These are phyloP conservation scores for Daldinia sp. DNA, from an alignment of 2,329 filamentous ascomycete genomes.

Conservation along the genomic window DNA sequence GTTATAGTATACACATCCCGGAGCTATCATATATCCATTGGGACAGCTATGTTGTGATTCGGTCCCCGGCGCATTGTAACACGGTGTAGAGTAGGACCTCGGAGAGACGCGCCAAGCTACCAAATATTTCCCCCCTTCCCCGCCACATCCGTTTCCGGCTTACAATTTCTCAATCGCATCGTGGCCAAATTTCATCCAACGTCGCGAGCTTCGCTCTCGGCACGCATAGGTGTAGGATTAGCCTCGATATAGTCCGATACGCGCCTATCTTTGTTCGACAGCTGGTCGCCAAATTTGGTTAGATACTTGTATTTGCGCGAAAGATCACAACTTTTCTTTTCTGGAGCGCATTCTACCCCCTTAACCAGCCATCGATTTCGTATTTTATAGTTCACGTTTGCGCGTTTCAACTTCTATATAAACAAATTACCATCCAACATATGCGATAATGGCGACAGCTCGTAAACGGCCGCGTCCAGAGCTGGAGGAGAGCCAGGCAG, in stretches of 20 bases:
- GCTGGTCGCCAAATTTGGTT: constrained; percentile 4
- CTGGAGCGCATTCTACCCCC: constrained; percentile 14
- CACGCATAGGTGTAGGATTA: neutral
- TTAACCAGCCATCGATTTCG: neutral
- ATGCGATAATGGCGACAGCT: constrained; percentile 49
- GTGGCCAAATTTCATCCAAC: constrained; percentile 25
- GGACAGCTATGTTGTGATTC: constrained; percentile 12
- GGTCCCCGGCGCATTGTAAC: constrained; percentile 11
- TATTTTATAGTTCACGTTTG: constrained; percentile 8
- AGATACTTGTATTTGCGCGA: constrained; percentile 9
- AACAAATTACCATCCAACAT: neutral
- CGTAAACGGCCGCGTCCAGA: constrained; percentile 62
- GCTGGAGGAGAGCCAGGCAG: constrained; percentile 59
- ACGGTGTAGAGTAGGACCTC: constrained; percentile 16
- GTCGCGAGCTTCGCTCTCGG: constrained; percentile 11
- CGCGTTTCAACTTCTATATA: constrained; percentile 5
- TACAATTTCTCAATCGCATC: constrained; percentile 38
- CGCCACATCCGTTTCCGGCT: constrained; percentile 36
- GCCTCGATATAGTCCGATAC: neutral
- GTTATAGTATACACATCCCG: neutral
- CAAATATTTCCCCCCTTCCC: constrained; percentile 35
- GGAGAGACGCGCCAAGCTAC: constrained; percentile 36
- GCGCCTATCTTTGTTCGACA: constrained; percentile 5
- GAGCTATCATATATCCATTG: constrained; percentile 4
- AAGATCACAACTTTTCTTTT: constrained; percentile 2